A percentile compares a stretch with the other conserved stretches of the same genome.
phyloP scores from a whole-genome alignment of 1,139 yeast genomes.

The Magnusiomyces magnusii region DNA sequence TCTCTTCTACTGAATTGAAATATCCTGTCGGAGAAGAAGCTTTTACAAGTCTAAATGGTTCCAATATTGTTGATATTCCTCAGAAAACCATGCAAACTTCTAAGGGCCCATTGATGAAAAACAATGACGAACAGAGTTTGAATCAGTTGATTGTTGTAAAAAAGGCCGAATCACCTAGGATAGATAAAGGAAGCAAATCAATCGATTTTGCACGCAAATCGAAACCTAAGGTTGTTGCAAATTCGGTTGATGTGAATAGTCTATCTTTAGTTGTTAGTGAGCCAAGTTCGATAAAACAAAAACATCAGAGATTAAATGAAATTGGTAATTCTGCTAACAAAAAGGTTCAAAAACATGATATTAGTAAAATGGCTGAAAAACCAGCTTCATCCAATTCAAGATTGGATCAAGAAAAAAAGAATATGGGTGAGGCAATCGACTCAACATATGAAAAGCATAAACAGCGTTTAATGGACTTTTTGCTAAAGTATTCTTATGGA shows the following conservation, averaged over 20 bases:
- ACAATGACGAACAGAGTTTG: background rate
- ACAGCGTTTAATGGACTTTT: background rate
- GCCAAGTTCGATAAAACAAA: too few relatives aligned
- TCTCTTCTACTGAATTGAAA: background rate
- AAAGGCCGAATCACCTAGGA: background rate
- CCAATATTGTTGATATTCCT: background rate
- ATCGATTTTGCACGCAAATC: too few relatives aligned
- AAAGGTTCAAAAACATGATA: too few relatives aligned
- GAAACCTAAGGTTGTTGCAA: too few relatives aligned
- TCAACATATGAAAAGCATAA: background rate
- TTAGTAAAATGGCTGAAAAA: too few relatives aligned
- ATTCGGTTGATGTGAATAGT: too few relatives aligned
- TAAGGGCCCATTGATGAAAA: background rate
- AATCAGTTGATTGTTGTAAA: background rate
- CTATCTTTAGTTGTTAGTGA: too few relatives aligned
- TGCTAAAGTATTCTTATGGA: background rate
- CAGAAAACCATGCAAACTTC: background rate
- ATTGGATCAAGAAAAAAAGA: background rate
- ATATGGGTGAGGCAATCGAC: too few relatives aligned
- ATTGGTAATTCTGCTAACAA: too few relatives aligned
- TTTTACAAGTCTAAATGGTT: background rate
- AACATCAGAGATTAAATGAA: too few relatives aligned
- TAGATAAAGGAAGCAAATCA: too few relatives aligned
- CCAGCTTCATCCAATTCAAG: background rate
- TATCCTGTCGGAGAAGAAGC: background rate